Base-by-base conservation (phyloP, 306 rosid genomes). In the Fragaria nilgerrensis region DNA sequence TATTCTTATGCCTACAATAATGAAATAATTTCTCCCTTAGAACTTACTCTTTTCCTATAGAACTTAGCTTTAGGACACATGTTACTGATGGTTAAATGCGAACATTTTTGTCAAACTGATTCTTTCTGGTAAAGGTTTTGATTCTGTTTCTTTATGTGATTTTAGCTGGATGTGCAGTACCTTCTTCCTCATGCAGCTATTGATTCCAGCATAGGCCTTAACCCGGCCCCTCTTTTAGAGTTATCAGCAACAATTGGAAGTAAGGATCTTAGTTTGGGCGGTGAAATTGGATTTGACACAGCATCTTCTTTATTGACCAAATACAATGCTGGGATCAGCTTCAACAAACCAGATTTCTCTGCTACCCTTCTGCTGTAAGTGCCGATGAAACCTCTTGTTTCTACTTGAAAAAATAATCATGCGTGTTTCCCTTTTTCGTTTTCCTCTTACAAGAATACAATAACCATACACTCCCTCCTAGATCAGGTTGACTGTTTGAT, bases 241-340 rank as follows among this genome's bases (percentile, higher is more conserved):
- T 75, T 94, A 70, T 88, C 98, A 17, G 91, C 89, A 59, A 83
- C 98, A 58, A 83, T 94, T 74, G 98, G 98, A 39, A 87, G 92
- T 79, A 90, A 85, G 81, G 96, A 92, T 78, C 75, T 90, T 71
- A 88, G 90, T 82, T 73, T 90, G 86, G 98, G 98, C 44, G 98
- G 87, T 72, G 98, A 92, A 87, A 86, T 90, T 82, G 93, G 96
- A 83, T 94, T 94, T 87, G 92, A 90, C 81, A 94, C 97, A 6
- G 85, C 90, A 76, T 90, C 94, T 84, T 90, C 96, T 75, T 92
- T 93, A 34, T 94, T 94, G 87, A 87, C 90, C 75, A 94, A 90
- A 84, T 94, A 85, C 82, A 87, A 85, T 84, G 89, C 96, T 68
- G 97, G 96, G 76, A 77, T 94, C 84, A 85, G 90, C 87, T 90